phyloP scores from a whole-genome alignment of 129 eudicot species.

The Flaveria trinervia region DNA sequence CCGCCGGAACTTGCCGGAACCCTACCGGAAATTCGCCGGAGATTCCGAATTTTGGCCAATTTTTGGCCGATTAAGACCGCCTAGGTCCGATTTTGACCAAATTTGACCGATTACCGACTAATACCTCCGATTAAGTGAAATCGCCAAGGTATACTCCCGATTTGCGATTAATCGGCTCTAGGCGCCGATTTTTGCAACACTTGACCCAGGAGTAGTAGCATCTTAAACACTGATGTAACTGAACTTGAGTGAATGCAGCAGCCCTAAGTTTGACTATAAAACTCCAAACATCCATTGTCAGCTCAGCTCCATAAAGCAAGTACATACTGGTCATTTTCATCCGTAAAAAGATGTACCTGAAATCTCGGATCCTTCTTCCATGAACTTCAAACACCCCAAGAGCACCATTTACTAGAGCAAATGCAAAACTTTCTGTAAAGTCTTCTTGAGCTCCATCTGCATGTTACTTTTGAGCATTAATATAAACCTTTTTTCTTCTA shows the following conservation, averaged over 20 bases:
- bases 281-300: not conserved
- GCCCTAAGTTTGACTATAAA: not conserved
- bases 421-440: constrained; percentile 88
- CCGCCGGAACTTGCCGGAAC: too few species aligned
- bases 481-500: constrained; percentile 16
- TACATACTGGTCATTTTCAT: not conserved
- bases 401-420: constrained; percentile 93
- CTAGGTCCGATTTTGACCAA: too few species aligned
- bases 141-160: too few species aligned
- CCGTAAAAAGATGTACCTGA: constrained; percentile 50
- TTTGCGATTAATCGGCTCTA: too few species aligned
- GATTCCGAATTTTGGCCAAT: too few species aligned
- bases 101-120: too few species aligned
- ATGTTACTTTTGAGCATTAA: constrained; percentile 35
- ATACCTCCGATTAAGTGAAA: too few species aligned
- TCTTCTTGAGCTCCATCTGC: constrained; percentile 91
- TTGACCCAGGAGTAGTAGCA: not conserved
- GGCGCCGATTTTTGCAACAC: too few species aligned
- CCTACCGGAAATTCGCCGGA: too few species aligned
- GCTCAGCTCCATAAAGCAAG: not conserved
- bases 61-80: too few species aligned
- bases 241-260: not conserved
- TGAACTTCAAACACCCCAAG: constrained; percentile 98
- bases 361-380: constrained; percentile 95
- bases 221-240: not conserved